These are phyloP conservation scores for Massarina eburnea DNA, from an alignment of 2,329 filamentous ascomycete species.

Conservation along the genomic window DNA sequence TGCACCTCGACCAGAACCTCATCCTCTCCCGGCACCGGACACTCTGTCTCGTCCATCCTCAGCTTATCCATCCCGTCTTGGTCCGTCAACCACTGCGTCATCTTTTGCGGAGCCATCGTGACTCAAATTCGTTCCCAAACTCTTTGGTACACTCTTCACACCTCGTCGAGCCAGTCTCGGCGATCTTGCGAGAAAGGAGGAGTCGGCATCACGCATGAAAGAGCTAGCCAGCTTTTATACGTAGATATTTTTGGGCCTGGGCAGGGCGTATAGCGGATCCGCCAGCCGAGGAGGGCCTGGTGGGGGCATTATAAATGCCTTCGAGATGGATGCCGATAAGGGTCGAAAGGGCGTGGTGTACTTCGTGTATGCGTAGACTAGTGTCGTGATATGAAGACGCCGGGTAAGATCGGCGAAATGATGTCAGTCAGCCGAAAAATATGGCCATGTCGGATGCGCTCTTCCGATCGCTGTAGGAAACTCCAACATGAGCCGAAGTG, in stretches of 20 bases:
- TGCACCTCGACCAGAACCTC: slow-evolving; percentile 56
- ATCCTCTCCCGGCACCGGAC: slow-evolving; percentile 39
- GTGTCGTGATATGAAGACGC: background rate
- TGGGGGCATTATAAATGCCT: background rate
- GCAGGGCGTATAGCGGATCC: background rate
- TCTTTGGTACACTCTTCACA: slow-evolving; percentile 26
- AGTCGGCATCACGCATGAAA: slow-evolving; percentile 29
- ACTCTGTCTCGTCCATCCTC: slow-evolving; percentile 34
- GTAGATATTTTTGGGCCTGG: background rate
- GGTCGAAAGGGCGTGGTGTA: too few relatives aligned
- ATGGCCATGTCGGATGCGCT: too few relatives aligned
- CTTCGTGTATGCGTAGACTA: too few relatives aligned
- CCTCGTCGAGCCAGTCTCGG: slow-evolving; percentile 39
- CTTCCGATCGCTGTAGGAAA: too few relatives aligned
- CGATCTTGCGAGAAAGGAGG: slow-evolving; percentile 40
- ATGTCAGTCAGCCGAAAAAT: too few relatives aligned
- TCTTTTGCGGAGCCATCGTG: slow-evolving; percentile 30
- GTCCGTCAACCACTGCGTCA: slow-evolving; percentile 46
- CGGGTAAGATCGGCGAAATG: background rate
- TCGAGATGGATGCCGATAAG: background rate
- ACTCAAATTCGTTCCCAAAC: slow-evolving; percentile 2
- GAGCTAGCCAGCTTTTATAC: background rate
- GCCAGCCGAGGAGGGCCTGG: background rate
- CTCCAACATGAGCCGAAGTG: too few relatives aligned
- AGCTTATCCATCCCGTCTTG: slow-evolving; percentile 49